phyloP scores from a whole-genome alignment of 2,329 filamentous ascomycete species.

The Scleromitrula shiraiana region DNA sequence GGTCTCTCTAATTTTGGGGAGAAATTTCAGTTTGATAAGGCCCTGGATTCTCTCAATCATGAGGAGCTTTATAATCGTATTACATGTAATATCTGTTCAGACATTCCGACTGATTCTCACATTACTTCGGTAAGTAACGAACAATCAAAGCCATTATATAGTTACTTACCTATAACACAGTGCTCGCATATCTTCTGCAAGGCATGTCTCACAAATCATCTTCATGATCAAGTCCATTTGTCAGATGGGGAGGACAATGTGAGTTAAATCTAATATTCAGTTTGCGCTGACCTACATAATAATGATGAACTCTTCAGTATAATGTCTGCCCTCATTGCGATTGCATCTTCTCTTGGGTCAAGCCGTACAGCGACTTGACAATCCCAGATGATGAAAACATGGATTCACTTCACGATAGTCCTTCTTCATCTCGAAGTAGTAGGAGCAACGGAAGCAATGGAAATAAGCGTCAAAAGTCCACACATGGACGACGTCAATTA shows the following conservation, averaged over 20 bases:
- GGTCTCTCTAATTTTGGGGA: slow-evolving; percentile 25
- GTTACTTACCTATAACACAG: no score
- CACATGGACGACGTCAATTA: not conserved
- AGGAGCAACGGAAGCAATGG: not conserved
- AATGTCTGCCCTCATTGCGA: slow-evolving; percentile 19
- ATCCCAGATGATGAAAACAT: slow-evolving; percentile 13
- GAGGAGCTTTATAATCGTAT: slow-evolving; percentile 28
- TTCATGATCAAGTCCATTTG: slow-evolving; percentile 11
- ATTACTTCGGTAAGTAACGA: slow-evolving; percentile 35
- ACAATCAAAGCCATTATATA: no score
- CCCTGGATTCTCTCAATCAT: slow-evolving; percentile 26
- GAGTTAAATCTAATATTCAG: not conserved
- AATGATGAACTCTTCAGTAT: not conserved
- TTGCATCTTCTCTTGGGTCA: slow-evolving; percentile 10
- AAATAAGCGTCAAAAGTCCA: slow-evolving; percentile 3
- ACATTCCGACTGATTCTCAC: slow-evolving; percentile 32
- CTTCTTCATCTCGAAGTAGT: not conserved
- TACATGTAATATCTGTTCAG: slow-evolving; percentile 37
- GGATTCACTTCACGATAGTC: not conserved
- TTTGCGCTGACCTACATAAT: no score
- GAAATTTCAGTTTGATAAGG: slow-evolving; percentile 25
- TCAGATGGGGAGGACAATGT: not conserved
- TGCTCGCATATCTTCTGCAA: slow-evolving; percentile 51
- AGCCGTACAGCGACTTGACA: slow-evolving; percentile 1
- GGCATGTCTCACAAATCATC: slow-evolving; percentile 35